A percentile compares a stretch with the other conserved stretches of the same genome.
These are phyloP conservation scores for Fusarium tjaetaba DNA, from an alignment of 2,329 filamentous ascomycete genomes.

Conservation along the genomic window DNA sequence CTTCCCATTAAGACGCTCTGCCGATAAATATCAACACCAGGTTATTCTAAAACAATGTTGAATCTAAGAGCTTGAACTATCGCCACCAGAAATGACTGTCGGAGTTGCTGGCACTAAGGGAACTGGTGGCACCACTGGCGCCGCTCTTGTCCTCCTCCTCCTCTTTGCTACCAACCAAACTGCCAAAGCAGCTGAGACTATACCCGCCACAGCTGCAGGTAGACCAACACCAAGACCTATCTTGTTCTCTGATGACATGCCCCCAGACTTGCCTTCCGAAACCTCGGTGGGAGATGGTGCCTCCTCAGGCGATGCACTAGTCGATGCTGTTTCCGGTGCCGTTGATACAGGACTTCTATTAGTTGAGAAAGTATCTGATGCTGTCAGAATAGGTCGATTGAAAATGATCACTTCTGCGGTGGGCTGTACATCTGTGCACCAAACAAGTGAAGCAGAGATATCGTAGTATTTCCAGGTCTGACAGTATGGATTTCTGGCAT, in stretches of 20 bases:
- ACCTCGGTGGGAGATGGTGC: neutral
- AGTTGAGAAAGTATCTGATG: neutral
- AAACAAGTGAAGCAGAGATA: neutral
- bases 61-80: neutral
- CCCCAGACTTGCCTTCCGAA: neutral
- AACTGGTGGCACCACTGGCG: fast-evolving
- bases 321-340: neutral
- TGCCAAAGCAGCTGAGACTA: neutral
- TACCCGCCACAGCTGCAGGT: neutral
- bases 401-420: neutral
- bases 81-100: neutral
- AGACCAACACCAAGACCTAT: neutral
- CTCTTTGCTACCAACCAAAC: neutral
- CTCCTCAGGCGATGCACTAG: neutral
- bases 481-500: neutral
- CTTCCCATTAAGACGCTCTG: neutral
- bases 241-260: neutral
- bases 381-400: too few relatives aligned
- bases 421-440: neutral
- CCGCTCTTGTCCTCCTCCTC: neutral
- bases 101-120: neutral
- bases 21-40: too few relatives aligned
- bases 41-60: neutral
- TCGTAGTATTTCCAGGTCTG: neutral
- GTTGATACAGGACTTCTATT: neutral